Conservation (phyloP, 768 basidiomycete species). For the Trametes elegans region DNA sequence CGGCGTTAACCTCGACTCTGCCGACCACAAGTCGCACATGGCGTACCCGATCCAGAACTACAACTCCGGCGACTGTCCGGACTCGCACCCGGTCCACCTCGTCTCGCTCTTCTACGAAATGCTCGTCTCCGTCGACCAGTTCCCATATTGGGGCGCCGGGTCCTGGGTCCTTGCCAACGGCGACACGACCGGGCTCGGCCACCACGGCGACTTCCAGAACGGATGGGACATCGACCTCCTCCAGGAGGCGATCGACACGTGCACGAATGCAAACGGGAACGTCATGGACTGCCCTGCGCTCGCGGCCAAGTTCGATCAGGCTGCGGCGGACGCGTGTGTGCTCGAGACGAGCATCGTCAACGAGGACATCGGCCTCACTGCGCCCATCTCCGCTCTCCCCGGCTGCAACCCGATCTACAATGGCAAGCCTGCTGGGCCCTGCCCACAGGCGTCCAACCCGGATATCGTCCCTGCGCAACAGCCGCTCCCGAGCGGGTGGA, state of each 20-base stretch:
- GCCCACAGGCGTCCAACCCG: conserved; percentile 8
- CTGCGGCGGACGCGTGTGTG: conserved; percentile 19
- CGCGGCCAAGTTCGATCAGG: conserved; percentile 21
- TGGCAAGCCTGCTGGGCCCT: conserved; percentile 7
- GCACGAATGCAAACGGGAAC: conserved; percentile 23
- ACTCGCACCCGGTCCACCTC: conserved; percentile 25
- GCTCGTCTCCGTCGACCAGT: conserved; percentile 20
- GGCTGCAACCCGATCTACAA: conserved; percentile 26
- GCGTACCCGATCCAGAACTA: conserved; percentile 31
- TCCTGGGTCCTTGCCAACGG: conserved; percentile 25
- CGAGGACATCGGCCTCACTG: conserved; percentile 19
- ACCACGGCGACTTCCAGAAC: conserved; percentile 26
- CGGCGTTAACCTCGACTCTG: conserved; percentile 36
- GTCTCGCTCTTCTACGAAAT: conserved; percentile 28
- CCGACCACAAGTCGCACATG: conserved; percentile 40
- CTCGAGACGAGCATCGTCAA: conserved; percentile 20
- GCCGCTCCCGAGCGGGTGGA: conserved; percentile 23
- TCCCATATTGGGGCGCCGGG: conserved; percentile 19
- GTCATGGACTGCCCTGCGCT: conserved; percentile 24
- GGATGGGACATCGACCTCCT: conserved; percentile 25
- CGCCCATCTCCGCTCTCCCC: conserved; percentile 17
- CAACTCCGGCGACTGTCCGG: conserved; percentile 26
- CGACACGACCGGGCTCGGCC: conserved; percentile 23
- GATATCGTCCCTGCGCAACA: conserved; percentile 9
- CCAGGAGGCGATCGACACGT: conserved; percentile 26